Percentiles rank a stretch among this genome's conserved stretches.
Conservation (phyloP, 2,329 filamentous ascomycete species). For the Aspergillus caelatus region DNA sequence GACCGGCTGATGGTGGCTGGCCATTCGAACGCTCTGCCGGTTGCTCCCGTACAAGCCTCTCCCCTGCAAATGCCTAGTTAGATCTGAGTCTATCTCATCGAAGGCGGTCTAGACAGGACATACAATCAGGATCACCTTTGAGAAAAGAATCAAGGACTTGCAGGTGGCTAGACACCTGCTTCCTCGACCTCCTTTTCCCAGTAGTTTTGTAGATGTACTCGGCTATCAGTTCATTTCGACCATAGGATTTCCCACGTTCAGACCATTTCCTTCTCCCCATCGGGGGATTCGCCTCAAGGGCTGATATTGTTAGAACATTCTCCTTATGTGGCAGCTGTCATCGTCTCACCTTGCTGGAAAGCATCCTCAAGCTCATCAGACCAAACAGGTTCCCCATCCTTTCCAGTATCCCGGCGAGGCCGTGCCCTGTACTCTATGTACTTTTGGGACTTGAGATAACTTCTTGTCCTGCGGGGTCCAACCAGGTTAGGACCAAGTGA, state of each 20-base stretch:
- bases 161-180: slow-evolving; percentile 67
- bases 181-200: slow-evolving; percentile 55
- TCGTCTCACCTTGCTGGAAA: slow-evolving; percentile 48
- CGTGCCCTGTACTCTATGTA: slow-evolving; percentile 48
- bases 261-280: slow-evolving; percentile 61
- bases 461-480: slow-evolving; percentile 32
- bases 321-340: neutral
- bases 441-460: slow-evolving; percentile 46
- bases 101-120: slow-evolving; percentile 21
- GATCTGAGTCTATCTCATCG: neutral
- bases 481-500: slow-evolving; percentile 33
- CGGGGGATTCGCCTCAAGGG: slow-evolving; percentile 58
- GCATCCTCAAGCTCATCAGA: slow-evolving; percentile 51
- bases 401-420: slow-evolving; percentile 46
- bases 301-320: slow-evolving; percentile 29
- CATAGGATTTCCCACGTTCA: slow-evolving; percentile 56
- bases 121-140: slow-evolving; percentile 55
- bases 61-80: slow-evolving; percentile 30
- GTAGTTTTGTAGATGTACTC: slow-evolving; percentile 60
- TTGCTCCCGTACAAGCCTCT: slow-evolving; percentile 43
- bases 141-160: slow-evolving; percentile 64
- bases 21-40: slow-evolving; percentile 36
- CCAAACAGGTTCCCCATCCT: slow-evolving; percentile 50
- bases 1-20: slow-evolving; percentile 34
- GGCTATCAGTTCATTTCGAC: slow-evolving; percentile 65